Conservation (phyloP, 352 stramenopile genomes). For the Albugo candida region DNA sequence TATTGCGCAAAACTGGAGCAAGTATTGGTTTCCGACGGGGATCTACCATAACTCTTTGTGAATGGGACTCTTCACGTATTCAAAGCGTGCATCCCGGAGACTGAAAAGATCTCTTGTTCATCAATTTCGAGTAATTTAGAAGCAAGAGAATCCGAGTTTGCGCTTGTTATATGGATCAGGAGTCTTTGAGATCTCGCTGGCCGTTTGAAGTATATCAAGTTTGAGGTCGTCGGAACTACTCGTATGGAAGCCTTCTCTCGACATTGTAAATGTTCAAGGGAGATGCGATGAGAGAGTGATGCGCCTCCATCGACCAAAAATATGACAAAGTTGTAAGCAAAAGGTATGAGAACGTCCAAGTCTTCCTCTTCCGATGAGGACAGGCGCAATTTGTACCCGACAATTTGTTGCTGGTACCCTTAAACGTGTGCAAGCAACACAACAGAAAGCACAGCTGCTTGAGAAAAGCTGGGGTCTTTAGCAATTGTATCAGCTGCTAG, state of each 20-base stretch:
- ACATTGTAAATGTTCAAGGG: not conserved
- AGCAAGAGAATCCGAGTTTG: not conserved
- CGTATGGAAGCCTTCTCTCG: not conserved
- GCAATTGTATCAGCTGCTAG: not conserved
- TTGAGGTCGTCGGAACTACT: not conserved
- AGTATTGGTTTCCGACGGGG: not conserved
- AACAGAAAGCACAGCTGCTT: constrained; percentile 33
- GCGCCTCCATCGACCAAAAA: not conserved
- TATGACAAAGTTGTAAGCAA: no score
- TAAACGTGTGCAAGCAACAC: constrained; percentile 44
- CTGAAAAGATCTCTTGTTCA: not conserved
- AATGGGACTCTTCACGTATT: not conserved
- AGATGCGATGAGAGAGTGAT: not conserved
- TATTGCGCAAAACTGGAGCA: not conserved
- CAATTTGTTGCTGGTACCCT: constrained; percentile 17
- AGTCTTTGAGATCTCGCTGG: constrained; percentile 22
- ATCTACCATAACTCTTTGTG: not conserved
- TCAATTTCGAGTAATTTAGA: no score
- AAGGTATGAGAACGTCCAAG: no score
- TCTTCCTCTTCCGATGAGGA: no score
- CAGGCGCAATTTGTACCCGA: no score
- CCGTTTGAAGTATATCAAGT: constrained; percentile 2
- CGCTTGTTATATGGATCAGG: constrained; percentile 15
- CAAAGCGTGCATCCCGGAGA: not conserved
- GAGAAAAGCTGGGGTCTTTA: constrained; percentile 39